A percentile compares a stretch with the other conserved stretches of the same genome.
These are phyloP conservation scores for Geotrichum candidum DNA, from an alignment of 1,139 yeast species.

Conservation along the genomic window DNA sequence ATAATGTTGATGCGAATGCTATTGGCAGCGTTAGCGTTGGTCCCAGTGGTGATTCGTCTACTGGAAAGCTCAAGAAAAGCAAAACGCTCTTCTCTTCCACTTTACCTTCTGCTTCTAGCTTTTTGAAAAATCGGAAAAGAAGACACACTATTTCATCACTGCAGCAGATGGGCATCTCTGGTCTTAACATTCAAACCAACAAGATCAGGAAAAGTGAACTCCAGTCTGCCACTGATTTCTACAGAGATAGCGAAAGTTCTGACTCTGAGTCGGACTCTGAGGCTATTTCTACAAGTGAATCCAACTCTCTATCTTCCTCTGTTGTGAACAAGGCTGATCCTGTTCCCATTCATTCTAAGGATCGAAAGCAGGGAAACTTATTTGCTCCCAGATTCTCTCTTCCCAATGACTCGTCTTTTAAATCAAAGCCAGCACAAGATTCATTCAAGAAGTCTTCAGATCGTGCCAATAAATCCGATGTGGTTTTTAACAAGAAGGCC, in stretches of 20 bases:
- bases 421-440: background rate
- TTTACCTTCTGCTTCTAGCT: slow-evolving; percentile 4
- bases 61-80: background rate
- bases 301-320: slow-evolving; percentile 9
- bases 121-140: slow-evolving; percentile 22
- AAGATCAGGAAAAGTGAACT: slow-evolving; percentile 38
- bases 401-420: background rate
- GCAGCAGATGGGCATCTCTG: slow-evolving; percentile 66
- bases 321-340: background rate
- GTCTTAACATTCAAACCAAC: slow-evolving; percentile 61
- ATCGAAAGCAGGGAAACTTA: background rate
- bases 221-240: slow-evolving; percentile 29
- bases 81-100: background rate
- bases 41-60: background rate
- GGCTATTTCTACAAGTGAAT: slow-evolving; percentile 10
- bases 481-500: background rate
- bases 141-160: slow-evolving; percentile 34
- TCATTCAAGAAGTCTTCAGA: background rate
- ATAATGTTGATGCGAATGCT: slow-evolving; percentile 5
- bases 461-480: background rate
- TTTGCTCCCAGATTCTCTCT: background rate
- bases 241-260: slow-evolving; percentile 26
- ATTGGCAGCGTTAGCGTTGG: slow-evolving; percentile 15
- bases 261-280: slow-evolving; percentile 21
- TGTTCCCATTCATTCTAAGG: background rate